Percentiles rank a stretch among this genome's conserved stretches.
phyloP scores from a whole-genome alignment of 148 eudicot species.

The Tetragonia tetragonoides region DNA sequence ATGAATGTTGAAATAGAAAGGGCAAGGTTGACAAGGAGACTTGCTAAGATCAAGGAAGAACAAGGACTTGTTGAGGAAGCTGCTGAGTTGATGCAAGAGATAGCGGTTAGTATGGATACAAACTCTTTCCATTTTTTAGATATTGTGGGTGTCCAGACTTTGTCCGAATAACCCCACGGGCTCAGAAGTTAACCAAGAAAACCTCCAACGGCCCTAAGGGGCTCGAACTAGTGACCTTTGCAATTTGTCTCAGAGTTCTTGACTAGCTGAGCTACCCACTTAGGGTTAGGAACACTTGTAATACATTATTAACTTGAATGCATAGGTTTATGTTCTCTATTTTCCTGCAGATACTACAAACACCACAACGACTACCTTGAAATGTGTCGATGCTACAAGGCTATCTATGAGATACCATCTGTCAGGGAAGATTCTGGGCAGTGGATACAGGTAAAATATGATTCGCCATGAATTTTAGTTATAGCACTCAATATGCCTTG shows the following conservation, averaged over 20 bases:
- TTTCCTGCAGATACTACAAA: constrained; percentile 48
- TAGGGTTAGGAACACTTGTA: too few species aligned
- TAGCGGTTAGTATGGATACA: constrained; percentile 60
- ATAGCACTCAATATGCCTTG: not conserved
- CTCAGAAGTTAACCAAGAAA: too few species aligned
- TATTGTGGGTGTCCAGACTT: too few species aligned
- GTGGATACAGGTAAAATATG: constrained; percentile 64
- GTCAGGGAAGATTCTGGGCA: constrained; percentile 63
- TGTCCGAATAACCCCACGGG: too few species aligned
- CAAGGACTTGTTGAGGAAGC: constrained; percentile 91
- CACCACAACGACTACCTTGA: constrained; percentile 83
- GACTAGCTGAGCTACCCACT: too few species aligned
- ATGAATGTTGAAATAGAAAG: constrained; percentile 95
- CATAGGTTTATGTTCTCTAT: not conserved
- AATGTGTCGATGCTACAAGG: constrained; percentile 79
- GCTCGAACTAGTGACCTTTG: too few species aligned
- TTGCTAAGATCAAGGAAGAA: constrained; percentile 91
- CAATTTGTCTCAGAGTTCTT: too few species aligned
- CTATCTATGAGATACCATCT: constrained; percentile 80
- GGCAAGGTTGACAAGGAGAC: constrained; percentile 73
- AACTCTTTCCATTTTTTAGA: too few species aligned
- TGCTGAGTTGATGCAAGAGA: constrained; percentile 97
- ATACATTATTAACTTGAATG: not conserved
- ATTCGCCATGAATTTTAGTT: not conserved
- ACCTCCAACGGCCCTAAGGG: too few species aligned